A percentile compares a stretch with the other conserved stretches of the same genome.
phyloP scores from a whole-genome alignment of 2,329 filamentous ascomycete genomes.

The Colletotrichum orbiculare region DNA sequence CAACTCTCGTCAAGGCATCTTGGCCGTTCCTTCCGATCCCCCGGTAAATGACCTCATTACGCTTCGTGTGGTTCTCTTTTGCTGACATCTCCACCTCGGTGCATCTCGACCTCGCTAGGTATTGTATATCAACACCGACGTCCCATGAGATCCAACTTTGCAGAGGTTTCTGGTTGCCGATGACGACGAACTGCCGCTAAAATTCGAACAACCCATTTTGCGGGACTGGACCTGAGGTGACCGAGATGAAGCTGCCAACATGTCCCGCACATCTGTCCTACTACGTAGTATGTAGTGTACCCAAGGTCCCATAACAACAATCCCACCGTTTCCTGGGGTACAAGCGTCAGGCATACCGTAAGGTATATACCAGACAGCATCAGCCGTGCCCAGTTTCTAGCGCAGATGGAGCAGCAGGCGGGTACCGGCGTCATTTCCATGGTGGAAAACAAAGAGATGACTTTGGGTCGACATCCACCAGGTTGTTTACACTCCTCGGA shows the following conservation, averaged over 20 bases:
- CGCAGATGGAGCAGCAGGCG: constrained; percentile 14
- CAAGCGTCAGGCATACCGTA: background rate
- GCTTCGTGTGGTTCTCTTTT: constrained; percentile 16
- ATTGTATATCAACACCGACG: constrained; percentile 7
- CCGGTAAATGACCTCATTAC: constrained; percentile 35
- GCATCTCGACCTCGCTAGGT: background rate
- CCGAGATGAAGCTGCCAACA: constrained; percentile 25
- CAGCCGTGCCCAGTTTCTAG: constrained; percentile 7
- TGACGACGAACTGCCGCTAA: constrained; percentile 22
- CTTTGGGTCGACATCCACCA: background rate
- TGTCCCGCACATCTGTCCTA: constrained; percentile 17
- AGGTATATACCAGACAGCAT: background rate
- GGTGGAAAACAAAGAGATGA: constrained; percentile 8
- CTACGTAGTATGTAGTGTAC: too few relatives aligned
- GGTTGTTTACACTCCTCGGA: constrained; percentile 3
- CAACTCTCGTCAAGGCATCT: background rate
- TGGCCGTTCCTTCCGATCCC: constrained; percentile 20
- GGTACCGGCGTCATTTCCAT: constrained; percentile 11
- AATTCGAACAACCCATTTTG: constrained; percentile 5
- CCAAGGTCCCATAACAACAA: constrained; percentile 1
- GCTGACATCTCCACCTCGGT: constrained; percentile 2
- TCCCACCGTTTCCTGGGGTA: constrained; percentile 25
- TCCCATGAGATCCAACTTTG: constrained; percentile 13
- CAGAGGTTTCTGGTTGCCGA: constrained; percentile 19
- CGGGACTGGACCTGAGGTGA: constrained; percentile 2